Evolutionary conservation across 441 rosid genomes (phyloP).

Genomic region (Sinapis alba): DNA sequence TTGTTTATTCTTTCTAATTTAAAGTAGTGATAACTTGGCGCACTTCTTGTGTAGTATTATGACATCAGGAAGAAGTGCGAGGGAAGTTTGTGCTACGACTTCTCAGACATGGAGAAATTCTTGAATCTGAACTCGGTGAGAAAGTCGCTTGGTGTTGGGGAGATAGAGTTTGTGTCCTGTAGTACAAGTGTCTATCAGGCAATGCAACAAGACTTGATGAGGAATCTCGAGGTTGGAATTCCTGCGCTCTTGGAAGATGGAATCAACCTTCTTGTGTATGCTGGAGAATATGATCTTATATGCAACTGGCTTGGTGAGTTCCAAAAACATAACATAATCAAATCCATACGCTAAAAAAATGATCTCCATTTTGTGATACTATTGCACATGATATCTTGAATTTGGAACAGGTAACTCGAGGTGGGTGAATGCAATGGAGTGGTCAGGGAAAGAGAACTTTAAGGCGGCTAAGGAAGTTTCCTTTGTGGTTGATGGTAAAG

Average conservation of each 20-base stretch:
- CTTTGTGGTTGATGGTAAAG: slow-evolving; percentile 68
- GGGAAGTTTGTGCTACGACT: slow-evolving; percentile 91
- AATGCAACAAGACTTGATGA: slow-evolving; percentile 92
- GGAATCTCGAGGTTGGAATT: slow-evolving; percentile 88
- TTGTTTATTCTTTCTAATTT: neutral
- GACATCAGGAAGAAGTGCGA: slow-evolving; percentile 87
- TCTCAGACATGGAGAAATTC: slow-evolving; percentile 92
- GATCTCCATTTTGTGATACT: neutral
- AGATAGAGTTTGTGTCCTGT: slow-evolving; percentile 78
- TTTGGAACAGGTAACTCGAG: slow-evolving; percentile 83
- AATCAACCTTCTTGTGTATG: slow-evolving; percentile 82
- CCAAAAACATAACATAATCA: neutral
- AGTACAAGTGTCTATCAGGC: slow-evolving; percentile 76
- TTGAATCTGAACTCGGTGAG: slow-evolving; percentile 67
- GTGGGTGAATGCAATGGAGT: slow-evolving; percentile 98
- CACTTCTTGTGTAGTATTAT: slow-evolving; percentile 65
- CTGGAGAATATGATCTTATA: slow-evolving; percentile 98
- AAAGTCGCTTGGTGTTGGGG: slow-evolving; percentile 78
- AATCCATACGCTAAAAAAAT: neutral
- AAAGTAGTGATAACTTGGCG: neutral
- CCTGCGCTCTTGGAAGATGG: slow-evolving; percentile 92
- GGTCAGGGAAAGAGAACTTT: slow-evolving; percentile 82
- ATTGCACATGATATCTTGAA: neutral
- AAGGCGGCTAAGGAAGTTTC: slow-evolving; percentile 63
- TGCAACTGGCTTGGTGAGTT: slow-evolving; percentile 95